Evolutionary conservation across 176 grass and related monocot species (phyloP).

Genomic region (Metroxylon sagu): DNA sequence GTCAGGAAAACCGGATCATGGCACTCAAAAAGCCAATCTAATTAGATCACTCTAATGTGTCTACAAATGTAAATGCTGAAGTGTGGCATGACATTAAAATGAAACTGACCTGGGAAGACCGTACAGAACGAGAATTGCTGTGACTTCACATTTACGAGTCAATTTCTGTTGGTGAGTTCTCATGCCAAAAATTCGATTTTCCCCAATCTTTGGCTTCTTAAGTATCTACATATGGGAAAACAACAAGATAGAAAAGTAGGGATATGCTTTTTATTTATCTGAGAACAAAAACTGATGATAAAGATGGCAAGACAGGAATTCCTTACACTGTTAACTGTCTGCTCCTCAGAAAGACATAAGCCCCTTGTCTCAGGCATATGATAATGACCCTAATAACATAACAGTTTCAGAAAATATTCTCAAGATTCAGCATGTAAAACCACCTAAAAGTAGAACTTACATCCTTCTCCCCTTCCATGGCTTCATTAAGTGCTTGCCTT

Average conservation of each 20-base stretch:
- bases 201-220: slow-evolving; percentile 63
- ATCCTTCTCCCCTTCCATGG: slow-evolving; percentile 93
- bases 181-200: slow-evolving; percentile 61
- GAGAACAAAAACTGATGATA: too few species aligned
- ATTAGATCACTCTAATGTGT: slow-evolving; percentile 3
- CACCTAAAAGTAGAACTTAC: slow-evolving; percentile 29
- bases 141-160: slow-evolving; percentile 63
- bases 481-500: slow-evolving; percentile 93
- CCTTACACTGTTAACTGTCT: slow-evolving; percentile 81
- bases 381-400: slow-evolving; percentile 57
- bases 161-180: slow-evolving; percentile 69
- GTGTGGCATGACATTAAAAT: background rate
- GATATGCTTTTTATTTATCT: too few species aligned
- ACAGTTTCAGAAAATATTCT: background rate
- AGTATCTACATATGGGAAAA: slow-evolving; percentile 43
- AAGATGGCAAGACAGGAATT: background rate
- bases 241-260: background rate
- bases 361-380: slow-evolving; percentile 95
- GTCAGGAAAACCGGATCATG: background rate
- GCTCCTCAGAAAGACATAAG: slow-evolving; percentile 88
- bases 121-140: slow-evolving; percentile 84
- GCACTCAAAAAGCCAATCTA: background rate
- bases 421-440: background rate
- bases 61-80: too few species aligned
- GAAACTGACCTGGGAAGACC: slow-evolving; percentile 74